Conservation (phyloP, 2,329 filamentous ascomycete species). For the Corinectria fuckeliana region DNA sequence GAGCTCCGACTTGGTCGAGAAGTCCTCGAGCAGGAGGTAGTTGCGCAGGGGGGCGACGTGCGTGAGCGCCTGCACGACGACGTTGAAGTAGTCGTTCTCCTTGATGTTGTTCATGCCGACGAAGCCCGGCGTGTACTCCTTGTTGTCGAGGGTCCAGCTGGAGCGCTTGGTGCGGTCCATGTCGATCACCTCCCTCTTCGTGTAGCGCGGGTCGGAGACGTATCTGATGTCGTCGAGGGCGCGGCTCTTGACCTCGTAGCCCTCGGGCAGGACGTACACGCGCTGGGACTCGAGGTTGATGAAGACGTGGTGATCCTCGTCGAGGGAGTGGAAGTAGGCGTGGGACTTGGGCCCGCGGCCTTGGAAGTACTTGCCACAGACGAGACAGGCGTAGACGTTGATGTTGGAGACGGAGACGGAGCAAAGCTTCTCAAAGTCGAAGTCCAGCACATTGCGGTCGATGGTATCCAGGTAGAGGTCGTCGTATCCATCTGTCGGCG, state of each 20-base stretch:
- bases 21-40: constrained; percentile 87
- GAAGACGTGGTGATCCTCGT: constrained; percentile 95
- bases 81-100: constrained; percentile 98
- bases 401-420: constrained; percentile 96
- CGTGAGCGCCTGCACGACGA: constrained; percentile 87
- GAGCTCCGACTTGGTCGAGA: constrained; percentile 75
- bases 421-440: constrained; percentile 98
- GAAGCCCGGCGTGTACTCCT: constrained; percentile 90
- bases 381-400: constrained; percentile 96
- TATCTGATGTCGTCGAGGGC: constrained; percentile 98
- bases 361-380: constrained; percentile 98
- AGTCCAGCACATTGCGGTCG: constrained; percentile 89
- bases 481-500: constrained; percentile 85
- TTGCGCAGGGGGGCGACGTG: constrained; percentile 91
- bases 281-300: constrained; percentile 96
- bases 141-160: constrained; percentile 80
- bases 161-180: constrained; percentile 71
- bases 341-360: constrained; percentile 92
- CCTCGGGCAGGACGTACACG: constrained; percentile 91
- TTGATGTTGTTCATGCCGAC: constrained; percentile 99
- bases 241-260: constrained; percentile 94
- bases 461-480: constrained; percentile 99
- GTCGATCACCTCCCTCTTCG: constrained; percentile 77
- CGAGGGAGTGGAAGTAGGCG: constrained; percentile 96
- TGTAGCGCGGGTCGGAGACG: constrained; percentile 89